Evolutionary conservation across 352 stramenopile species (phyloP), one percentile per base, ranked within the genome.

Genomic region (Phytophthora kernoviae): DNA sequence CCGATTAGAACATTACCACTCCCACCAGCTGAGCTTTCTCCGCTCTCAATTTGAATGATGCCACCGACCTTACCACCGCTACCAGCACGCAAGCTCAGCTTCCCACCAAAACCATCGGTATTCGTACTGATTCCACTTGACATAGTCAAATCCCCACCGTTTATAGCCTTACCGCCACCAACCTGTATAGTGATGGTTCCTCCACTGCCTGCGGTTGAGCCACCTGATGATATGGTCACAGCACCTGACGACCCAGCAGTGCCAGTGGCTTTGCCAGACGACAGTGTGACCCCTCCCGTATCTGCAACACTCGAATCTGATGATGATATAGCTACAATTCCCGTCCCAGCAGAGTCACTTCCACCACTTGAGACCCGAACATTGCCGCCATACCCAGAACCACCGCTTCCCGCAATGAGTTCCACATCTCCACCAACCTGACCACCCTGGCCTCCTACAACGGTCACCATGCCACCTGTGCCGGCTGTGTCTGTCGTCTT

Each of bases 1-100:
- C 91, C 45, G n/a, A 80, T 49, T 8, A 93, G 37, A 37, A 78
- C 60, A 26, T 83, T 80, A 21, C 84, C 81, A 43, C 59, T 58
- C 26, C 81, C 77, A 50, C 65, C 65, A 15, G 34, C n/a, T n/a
- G n/a, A n/a, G n/a, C n/a, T n/a, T n/a, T n/a, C n/a, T n/a, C n/a
- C n/a, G n/a, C n/a, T n/a, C n/a, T n/a, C 22, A 47, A 79, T 50
- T 17, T 60, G 41, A 2, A 79, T 51, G 5, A 42, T 21, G 8
- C 70, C 70, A 18, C 70, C 70, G 21, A 57, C 54, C 49, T 54
- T 59, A 9, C 21, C 39, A 3, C 57, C 57, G 17, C 40, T 17
- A 14, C 57, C 57, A 54, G 48, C 47, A 18, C 49, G 26, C 33
- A 65, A 11, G 18, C 39, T 65, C 18, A 65, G n/a, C 17, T 54